Base-by-base conservation (phyloP, 2,329 filamentous ascomycete genomes). In the Arthrobotrys conoides region DNA sequence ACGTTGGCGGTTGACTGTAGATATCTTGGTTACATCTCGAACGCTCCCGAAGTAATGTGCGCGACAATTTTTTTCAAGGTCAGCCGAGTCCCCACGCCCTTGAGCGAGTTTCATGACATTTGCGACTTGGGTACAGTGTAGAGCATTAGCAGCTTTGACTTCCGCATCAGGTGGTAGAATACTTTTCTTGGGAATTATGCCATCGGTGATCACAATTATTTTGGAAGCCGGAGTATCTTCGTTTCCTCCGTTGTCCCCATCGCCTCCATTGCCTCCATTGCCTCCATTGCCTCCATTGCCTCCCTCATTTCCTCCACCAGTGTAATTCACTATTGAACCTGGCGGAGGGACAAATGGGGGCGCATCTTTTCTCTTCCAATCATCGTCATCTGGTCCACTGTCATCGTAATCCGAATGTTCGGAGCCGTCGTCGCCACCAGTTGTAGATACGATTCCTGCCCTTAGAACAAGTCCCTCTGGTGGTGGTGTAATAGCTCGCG, bases 401-500 rank as follows among this genome's bases (percentile, higher is more conserved):
- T 61, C 57, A 9, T 61, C 57, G 1, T 44, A 3, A n/a, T 41
- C 33, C 5, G 57, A 41, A 30, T 61, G 18, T n/a, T 12, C 2
- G 9, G 20, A 24, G 3, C 33, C 30, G 14, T 18, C 5, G 6
- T 18, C 5, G 9, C 2, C 22, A 16, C 12, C 12, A 10, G 36
- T 10, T 14, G 36, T 38, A 14, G 8, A 2, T 44, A 51, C 30
- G 18, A 55, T 41, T 16, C 30, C 38, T 3, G 44, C 44, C 2
- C 6, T 46, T n/a, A 46, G 38, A n/a, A 63, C 51, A 14, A 73
- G 63, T 30, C 48, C 51, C 5, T 44, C n/a, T 0, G 53, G 70
- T 10, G 41, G 30, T 8, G 9, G n/a, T 4, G n/a, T 22, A 9
- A 5, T 6, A 20, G 20, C 18, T 6, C 27, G 20, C 14, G 14